Base-by-base conservation (phyloP, 306 rosid species). In the Prinsepia uniflora region DNA sequence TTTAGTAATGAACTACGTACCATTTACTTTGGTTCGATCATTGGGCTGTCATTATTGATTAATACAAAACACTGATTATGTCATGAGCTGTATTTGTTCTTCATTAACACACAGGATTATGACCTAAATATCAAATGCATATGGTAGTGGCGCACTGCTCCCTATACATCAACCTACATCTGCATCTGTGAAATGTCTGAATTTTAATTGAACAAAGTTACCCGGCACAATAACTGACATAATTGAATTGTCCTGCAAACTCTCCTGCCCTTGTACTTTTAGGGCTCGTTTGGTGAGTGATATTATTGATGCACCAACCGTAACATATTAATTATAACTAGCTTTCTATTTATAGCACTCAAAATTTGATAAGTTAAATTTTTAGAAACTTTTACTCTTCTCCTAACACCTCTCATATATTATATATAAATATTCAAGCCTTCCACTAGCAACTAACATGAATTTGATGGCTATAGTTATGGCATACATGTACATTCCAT, bases 401-500 rank as follows among this genome's bases (percentile, higher is more conserved):
- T 24, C 30, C 47, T 15, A 36, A 1, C 22, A 22, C 41, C 19
- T n/a, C 30, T 50, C n/a, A 10, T n/a, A 13, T 9, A 19, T 18
- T 17, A 8, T 30, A 30, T 30, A 30, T 30, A 30, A 1, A 30
- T 30, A 30, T 30, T 30, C 36, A 30, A 30, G 14, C 19, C 44
- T 39, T 62, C 60, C 58, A 30, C 30, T 40, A 40, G 73, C 40
- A 62, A 52, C 63, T 68, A 36, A 53, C 63, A 19, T 14, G 19
- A 52, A 18, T 30, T 30, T 7, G 40, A 14, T 8, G 68, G 49
- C 63, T 10, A 36, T 5, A 19, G 39, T 24, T 1, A 75, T 80
- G 80, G 77, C 80, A 60, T 18, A 34, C 69, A 20, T 13, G 12
- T 62, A 44, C 79, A 36, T 48, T 50, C 24, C 83, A 58, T 64